Base-by-base conservation (phyloP, 2,329 filamentous ascomycete species). In the Penicillium sp. region DNA sequence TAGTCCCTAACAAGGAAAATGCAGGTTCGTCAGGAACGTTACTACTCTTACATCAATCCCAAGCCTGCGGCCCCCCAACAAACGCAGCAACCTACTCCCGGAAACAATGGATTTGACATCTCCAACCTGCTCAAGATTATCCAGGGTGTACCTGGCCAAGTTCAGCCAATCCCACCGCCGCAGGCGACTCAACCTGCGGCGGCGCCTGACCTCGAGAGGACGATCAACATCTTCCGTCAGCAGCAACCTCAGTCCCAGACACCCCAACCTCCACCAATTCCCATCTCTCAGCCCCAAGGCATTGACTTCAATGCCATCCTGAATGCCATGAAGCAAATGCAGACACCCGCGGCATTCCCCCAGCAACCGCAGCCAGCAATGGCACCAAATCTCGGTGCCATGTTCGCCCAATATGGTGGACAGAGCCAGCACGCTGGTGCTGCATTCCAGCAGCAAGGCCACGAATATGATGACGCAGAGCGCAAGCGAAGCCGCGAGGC, bases 1-100 rank as follows among this genome's bases (percentile, higher is more conserved):
- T 50, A 44, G 23, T 45, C 57, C 48, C 56, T 59, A 41, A 65
- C 29, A 10, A 34, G 23, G 10, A n/a, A 3, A 47, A 41, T 49
- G 46, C 53, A 78, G 69, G 63, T 61, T 47, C 73, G 77, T 27
- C 73, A 78, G 57, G 68, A 73, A 49, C 72, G 72, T 38, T 77
- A 77, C 49, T 75, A 71, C 60, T 61, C 71, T 5, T 64, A 66
- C 38, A 51, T 68, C 27, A 73, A 71, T 30, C 67, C 70, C n/a
- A 68, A 71, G 23, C 66, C 65, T 46, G 45, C 63, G 9, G 47
- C 61, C 2, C 46, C 60, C 29, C 50, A 66, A 27, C 67, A 59
- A 42, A 59, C 63, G 27, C 60, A 56, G 23, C 63, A 65, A 41
- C 56, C 64, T 23, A 63, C 59, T 30, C 60, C 69, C 23, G 48